Evolutionary conservation across 2,329 filamentous ascomycete genomes (phyloP), one percentile per base, ranked within the genome.

Genomic region (Epicoccum nigrum): DNA sequence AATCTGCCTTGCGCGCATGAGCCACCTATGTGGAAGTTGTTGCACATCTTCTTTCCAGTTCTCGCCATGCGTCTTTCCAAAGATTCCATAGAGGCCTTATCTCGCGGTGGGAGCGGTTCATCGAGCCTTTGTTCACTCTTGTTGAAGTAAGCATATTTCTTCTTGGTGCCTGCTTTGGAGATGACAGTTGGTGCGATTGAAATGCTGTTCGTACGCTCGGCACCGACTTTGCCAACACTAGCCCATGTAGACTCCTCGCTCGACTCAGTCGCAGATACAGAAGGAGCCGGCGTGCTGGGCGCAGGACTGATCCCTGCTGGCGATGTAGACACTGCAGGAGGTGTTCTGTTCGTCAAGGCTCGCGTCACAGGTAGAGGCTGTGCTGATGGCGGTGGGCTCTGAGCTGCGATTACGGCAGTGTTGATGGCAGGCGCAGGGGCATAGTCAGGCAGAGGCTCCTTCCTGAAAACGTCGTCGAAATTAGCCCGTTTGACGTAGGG

Each of bases 81-180:
- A 25, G 65, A 55, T 6, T 62, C 54, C 11, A 40, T 42, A 5
- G 68, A 64, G 7, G 52, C 47, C 6, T 54, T 55, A n/a, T 70
- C 68, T 20, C 60, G 61, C n/a, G 64, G 48, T 2, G 69, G 65
- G 7, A 79, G 68, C 2, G 65, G 60, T 15, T 69, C 55, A 42
- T 79, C 77, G 11, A 79, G 58, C 20, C 77, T 73, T 54, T 79
- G 67, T 37, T 73, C 73, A 41, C 67, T 63, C 27, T 69, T 70
- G 54, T 80, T 80, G 49, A 74, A 71, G 33, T 77, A 67, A 39
- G 76, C 69, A 56, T 68, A 65, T 65, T 72, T 69, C 49, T 67
- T 69, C 49, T 65, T 65, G 19, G 51, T n/a, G 31, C 59, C 62
- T 43, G 50, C 46, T 40, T 59, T 60, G 19, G 58, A 60, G 45